Evolutionary conservation across 306 rosid species (phyloP).

Genomic region (Corylus avellana): DNA sequence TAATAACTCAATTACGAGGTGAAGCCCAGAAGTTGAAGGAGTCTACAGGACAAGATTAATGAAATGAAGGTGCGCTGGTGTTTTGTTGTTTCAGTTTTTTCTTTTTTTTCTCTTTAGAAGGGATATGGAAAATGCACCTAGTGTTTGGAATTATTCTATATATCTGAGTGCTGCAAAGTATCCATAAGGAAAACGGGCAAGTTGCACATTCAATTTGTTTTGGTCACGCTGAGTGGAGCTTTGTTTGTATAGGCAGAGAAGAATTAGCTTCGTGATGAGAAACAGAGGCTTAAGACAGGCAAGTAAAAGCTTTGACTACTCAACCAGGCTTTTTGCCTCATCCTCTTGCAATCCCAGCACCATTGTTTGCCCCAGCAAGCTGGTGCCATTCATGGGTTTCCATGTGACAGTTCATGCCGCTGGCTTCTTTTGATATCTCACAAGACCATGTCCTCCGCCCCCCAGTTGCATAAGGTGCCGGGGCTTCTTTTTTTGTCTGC

Average conservation of each 20-base stretch:
- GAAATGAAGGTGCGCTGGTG: slow-evolving; percentile 66
- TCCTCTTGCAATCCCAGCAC: slow-evolving; percentile 45
- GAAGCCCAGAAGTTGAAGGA: slow-evolving; percentile 60
- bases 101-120: background rate
- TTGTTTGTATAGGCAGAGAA: slow-evolving; percentile 70
- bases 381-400: slow-evolving; percentile 44
- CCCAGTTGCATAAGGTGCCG: slow-evolving; percentile 73
- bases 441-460: slow-evolving; percentile 90
- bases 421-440: slow-evolving; percentile 78
- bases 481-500: slow-evolving; percentile 2
- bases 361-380: slow-evolving; percentile 57
- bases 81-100: slow-evolving; percentile 3
- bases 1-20: slow-evolving; percentile 55
- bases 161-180: background rate
- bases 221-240: slow-evolving; percentile 2
- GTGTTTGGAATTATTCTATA: background rate
- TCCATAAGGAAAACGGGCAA: background rate
- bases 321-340: slow-evolving; percentile 62
- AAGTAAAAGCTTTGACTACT: slow-evolving; percentile 45
- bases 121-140: background rate
- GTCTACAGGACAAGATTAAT: slow-evolving; percentile 58
- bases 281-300: slow-evolving; percentile 77
- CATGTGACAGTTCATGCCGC: slow-evolving; percentile 92
- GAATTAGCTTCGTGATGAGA: slow-evolving; percentile 92
- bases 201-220: background rate